Evolutionary conservation across 164 flowering plant genomes (phyloP).

Genomic region (Chloranthus sessilifolius): DNA sequence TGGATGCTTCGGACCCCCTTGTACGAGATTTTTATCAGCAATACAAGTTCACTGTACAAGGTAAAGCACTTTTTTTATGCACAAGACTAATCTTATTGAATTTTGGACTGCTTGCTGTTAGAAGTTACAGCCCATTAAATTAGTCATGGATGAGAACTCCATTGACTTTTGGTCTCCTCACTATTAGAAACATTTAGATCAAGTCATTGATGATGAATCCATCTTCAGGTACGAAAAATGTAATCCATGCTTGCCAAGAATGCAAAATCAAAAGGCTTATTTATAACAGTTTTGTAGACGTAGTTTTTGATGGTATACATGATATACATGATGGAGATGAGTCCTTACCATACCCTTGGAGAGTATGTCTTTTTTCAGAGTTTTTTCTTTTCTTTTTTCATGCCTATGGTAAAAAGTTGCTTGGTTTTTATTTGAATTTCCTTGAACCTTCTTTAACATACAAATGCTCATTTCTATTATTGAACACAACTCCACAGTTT

Average conservation of each 20-base stretch:
- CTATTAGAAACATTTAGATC: not conserved
- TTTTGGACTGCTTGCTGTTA: not conserved
- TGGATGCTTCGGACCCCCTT: conserved; percentile 26
- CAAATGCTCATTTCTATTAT: no score
- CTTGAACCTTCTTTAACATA: conserved; percentile 1
- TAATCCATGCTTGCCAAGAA: conserved; percentile 73
- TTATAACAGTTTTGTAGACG: conserved; percentile 81
- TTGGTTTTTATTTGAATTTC: not conserved
- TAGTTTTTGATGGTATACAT: conserved; percentile 63
- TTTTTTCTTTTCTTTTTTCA: conserved; percentile 2
- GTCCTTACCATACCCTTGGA: conserved; percentile 55
- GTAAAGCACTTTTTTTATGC: conserved; percentile 31
- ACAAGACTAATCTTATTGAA: not conserved
- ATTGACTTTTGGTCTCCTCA: no score
- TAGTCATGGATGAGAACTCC: no score
- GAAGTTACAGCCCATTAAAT: no score
- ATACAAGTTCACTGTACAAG: conserved; percentile 71
- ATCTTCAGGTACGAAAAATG: conserved; percentile 72
- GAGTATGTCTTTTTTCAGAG: conserved; percentile 31
- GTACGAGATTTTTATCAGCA: conserved; percentile 35
- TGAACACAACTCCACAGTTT: no score
- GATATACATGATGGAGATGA: conserved; percentile 71
- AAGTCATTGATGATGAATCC: not conserved
- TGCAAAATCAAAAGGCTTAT: conserved; percentile 67
- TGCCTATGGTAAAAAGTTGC: not conserved